Evolutionary conservation across 805 yeast species (phyloP).

Genomic region (Cyberlindnera galapagoensis): DNA sequence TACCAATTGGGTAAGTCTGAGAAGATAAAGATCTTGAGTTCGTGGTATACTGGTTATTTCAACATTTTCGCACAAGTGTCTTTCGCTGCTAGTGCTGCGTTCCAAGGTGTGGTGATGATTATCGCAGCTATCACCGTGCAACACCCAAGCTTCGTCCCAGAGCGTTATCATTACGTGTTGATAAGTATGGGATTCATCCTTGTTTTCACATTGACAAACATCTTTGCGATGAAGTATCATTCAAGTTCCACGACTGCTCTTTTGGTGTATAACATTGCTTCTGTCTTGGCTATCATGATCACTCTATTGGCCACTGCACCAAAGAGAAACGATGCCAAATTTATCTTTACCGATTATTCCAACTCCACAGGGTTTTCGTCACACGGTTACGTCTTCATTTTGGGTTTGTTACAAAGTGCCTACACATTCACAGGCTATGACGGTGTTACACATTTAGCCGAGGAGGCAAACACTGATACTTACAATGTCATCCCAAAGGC

Average conservation of each 20-base stretch:
- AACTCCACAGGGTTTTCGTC: slow-evolving; percentile 21
- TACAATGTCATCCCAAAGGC: slow-evolving; percentile 29
- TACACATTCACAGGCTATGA: slow-evolving; percentile 29
- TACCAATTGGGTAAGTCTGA: slow-evolving; percentile 24
- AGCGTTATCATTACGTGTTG: slow-evolving; percentile 19
- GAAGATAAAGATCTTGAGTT: slow-evolving; percentile 20
- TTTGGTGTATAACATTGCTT: slow-evolving; percentile 15
- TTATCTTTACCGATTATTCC: slow-evolving; percentile 21
- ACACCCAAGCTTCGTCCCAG: slow-evolving; percentile 12
- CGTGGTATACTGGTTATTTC: slow-evolving; percentile 28
- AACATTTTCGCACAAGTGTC: slow-evolving; percentile 24
- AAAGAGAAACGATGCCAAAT: slow-evolving; percentile 20
- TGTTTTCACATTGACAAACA: slow-evolving; percentile 18
- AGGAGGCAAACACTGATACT: slow-evolving; percentile 24
- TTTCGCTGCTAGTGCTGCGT: slow-evolving; percentile 22
- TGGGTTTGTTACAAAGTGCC: slow-evolving; percentile 23
- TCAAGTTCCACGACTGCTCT: slow-evolving; percentile 18
- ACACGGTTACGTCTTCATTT: slow-evolving; percentile 22
- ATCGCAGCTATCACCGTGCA: slow-evolving; percentile 17
- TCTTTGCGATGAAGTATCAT: slow-evolving; percentile 20
- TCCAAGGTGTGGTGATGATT: slow-evolving; percentile 22
- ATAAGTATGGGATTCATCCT: slow-evolving; percentile 20
- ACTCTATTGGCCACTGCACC: slow-evolving; percentile 18
- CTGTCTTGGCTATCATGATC: slow-evolving; percentile 18
- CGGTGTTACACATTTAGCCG: slow-evolving; percentile 30